Evolutionary conservation across 2,329 filamentous ascomycete genomes (phyloP).

Genomic region (Trichophyton rubrum): DNA sequence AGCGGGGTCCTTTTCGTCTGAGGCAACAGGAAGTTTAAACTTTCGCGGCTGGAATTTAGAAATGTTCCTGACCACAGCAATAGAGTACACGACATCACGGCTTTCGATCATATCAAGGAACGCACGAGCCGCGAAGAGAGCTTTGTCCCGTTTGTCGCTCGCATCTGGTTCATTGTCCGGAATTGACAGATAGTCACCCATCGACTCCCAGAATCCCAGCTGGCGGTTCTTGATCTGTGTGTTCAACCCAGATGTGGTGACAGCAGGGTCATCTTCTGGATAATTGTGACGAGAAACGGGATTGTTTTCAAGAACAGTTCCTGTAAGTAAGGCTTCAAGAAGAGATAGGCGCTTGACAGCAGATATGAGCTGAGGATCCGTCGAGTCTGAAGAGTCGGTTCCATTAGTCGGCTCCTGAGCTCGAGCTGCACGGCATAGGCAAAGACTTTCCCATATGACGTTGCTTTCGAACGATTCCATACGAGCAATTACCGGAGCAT

Average conservation of each 20-base stretch:
- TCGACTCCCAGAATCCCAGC: slow-evolving; percentile 68
- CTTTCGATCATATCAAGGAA: slow-evolving; percentile 73
- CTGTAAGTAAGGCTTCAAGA: slow-evolving; percentile 64
- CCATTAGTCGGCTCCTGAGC: slow-evolving; percentile 23
- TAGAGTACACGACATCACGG: slow-evolving; percentile 79
- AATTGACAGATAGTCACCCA: slow-evolving; percentile 59
- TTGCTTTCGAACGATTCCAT: slow-evolving; percentile 45
- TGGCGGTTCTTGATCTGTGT: slow-evolving; percentile 36
- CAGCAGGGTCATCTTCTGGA: slow-evolving; percentile 11
- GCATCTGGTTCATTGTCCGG: slow-evolving; percentile 44
- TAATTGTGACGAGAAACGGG: slow-evolving; percentile 26
- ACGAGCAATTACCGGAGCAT: slow-evolving; percentile 27
- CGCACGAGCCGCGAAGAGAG: slow-evolving; percentile 52
- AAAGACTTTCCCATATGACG: slow-evolving; percentile 48
- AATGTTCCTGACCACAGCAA: slow-evolving; percentile 66
- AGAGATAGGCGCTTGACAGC: slow-evolving; percentile 60
- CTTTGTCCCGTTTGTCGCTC: slow-evolving; percentile 50
- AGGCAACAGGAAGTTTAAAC: slow-evolving; percentile 47
- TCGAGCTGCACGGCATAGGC: slow-evolving; percentile 37
- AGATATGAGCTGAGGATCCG: slow-evolving; percentile 49
- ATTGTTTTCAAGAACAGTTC: slow-evolving; percentile 48
- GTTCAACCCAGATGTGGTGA: slow-evolving; percentile 6
- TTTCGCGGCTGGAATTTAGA: slow-evolving; percentile 39
- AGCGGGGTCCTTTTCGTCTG: slow-evolving; percentile 54
- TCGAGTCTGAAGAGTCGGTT: slow-evolving; percentile 20